These are phyloP conservation scores for Metarhizium rileyi DNA, from an alignment of 2,329 filamentous ascomycete species.

Conservation along the genomic window DNA sequence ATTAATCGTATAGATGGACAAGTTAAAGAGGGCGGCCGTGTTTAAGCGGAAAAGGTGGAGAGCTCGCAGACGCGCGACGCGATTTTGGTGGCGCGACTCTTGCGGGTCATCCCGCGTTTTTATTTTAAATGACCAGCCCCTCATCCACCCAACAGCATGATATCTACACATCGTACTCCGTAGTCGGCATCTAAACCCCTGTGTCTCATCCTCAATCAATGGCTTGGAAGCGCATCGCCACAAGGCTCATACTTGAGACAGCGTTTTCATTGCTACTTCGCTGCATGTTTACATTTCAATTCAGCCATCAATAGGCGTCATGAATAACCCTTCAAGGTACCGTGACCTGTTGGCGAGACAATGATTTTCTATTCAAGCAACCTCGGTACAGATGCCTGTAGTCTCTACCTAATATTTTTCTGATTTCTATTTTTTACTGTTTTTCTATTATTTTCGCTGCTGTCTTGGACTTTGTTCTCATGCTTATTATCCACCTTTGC, in stretches of 20 bases:
- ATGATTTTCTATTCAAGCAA: slow-evolving; percentile 1
- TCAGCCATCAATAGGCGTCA: neutral
- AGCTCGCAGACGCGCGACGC: slow-evolving; percentile 24
- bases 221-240: neutral
- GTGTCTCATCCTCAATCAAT: neutral
- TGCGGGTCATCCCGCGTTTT: slow-evolving; percentile 3
- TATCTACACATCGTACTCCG: neutral
- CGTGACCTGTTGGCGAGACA: neutral
- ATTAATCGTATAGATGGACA: neutral
- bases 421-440: neutral
- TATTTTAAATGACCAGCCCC: neutral
- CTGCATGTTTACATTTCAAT: neutral
- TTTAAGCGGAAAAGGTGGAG: slow-evolving; percentile 15
- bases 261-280: neutral
- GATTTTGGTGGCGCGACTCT: slow-evolving; percentile 14
- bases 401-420: slow-evolving; percentile 12
- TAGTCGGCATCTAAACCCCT: neutral
- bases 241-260: neutral
- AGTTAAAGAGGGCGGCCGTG: slow-evolving; percentile 2
- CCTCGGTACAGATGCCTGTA: slow-evolving; percentile 8
- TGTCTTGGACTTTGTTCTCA: neutral
- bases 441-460: neutral
- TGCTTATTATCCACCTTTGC: neutral
- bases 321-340: too few species aligned
- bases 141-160: neutral